phyloP scores from a whole-genome alignment of 306 rosid species.

The Dryas drummondii region DNA sequence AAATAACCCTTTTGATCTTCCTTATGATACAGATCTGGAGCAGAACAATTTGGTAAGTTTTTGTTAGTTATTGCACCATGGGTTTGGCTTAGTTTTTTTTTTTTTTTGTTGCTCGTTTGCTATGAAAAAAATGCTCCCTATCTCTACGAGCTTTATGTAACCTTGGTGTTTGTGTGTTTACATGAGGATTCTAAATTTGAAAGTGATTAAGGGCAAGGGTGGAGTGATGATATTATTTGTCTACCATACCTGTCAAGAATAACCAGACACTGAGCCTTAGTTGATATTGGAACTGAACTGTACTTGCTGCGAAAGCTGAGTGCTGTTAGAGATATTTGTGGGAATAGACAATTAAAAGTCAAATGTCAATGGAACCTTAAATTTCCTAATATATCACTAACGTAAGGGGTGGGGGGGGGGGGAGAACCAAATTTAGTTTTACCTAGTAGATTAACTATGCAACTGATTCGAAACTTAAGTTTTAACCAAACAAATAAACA shows the following conservation, averaged over 20 bases:
- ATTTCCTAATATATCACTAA: no score
- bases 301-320: neutral
- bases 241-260: neutral
- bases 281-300: neutral
- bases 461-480: no score
- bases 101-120: neutral
- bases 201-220: neutral
- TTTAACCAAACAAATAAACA: no score
- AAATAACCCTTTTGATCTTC: slow-evolving; percentile 66
- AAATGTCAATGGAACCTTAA: neutral
- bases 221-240: neutral
- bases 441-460: no score
- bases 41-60: slow-evolving; percentile 50
- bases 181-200: neutral
- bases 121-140: no score
- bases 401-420: no score
- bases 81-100: neutral
- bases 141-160: neutral
- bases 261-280: neutral
- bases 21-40: slow-evolving; percentile 51
- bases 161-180: neutral
- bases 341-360: neutral
- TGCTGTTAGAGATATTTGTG: neutral
- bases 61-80: neutral
- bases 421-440: no score